Evolutionary conservation across 164 flowering plant species (phyloP).

Genomic region (Berberis vulgaris): DNA sequence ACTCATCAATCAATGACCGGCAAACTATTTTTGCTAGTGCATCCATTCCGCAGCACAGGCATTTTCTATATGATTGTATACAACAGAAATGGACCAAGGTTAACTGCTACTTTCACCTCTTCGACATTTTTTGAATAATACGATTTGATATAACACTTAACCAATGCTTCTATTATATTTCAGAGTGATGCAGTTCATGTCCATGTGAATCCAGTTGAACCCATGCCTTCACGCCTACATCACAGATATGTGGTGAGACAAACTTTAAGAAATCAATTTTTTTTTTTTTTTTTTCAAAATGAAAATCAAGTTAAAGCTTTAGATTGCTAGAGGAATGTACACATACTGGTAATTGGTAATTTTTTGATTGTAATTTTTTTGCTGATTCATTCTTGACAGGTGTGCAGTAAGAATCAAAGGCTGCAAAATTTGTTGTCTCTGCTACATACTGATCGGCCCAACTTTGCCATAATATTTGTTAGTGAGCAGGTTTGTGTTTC

Average conservation of each 20-base stretch:
- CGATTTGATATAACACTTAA: background rate
- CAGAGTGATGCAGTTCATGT: slow-evolving; percentile 80
- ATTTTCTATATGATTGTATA: slow-evolving; percentile 68
- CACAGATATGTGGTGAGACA: slow-evolving; percentile 81
- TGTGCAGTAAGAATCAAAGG: slow-evolving; percentile 39
- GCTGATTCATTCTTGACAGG: slow-evolving; percentile 30
- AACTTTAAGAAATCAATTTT: background rate
- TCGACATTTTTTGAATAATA: background rate
- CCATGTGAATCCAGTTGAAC: slow-evolving; percentile 73
- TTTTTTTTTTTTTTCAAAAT: too few species aligned
- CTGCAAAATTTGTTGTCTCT: slow-evolving; percentile 42
- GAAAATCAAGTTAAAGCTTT: too few species aligned
- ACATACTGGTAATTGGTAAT: too few species aligned
- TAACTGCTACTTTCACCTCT: slow-evolving; percentile 6
- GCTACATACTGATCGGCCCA: slow-evolving; percentile 51
- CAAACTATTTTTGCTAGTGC: slow-evolving; percentile 96
- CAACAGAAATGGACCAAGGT: slow-evolving; percentile 99
- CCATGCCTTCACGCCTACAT: slow-evolving; percentile 65
- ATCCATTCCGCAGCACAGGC: slow-evolving; percentile 87
- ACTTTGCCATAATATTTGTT: slow-evolving; percentile 76
- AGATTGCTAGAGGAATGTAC: too few species aligned
- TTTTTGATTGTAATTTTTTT: slow-evolving; percentile 1
- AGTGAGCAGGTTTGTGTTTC: slow-evolving; percentile 63
- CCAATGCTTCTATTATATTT: background rate
- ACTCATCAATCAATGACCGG: slow-evolving; percentile 55